phyloP scores from a whole-genome alignment of 2,329 filamentous ascomycete genomes.

The Pestalotiopsis sp. region DNA sequence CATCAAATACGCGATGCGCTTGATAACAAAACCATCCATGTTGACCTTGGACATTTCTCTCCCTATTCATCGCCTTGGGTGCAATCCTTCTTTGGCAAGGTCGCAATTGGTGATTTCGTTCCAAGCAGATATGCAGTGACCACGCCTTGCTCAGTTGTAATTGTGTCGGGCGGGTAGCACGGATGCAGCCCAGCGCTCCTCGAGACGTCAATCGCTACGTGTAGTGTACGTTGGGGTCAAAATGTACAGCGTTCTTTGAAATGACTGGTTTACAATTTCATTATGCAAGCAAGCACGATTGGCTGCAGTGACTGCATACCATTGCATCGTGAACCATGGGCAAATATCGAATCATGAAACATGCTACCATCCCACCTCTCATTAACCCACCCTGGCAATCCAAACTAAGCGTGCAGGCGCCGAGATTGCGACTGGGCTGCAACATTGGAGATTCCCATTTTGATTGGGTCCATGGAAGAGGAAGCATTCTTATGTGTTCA shows the following conservation, averaged over 20 bases:
- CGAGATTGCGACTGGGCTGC: slow-evolving; percentile 7
- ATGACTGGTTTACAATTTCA: neutral
- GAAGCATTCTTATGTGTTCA: neutral
- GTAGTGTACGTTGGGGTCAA: no score
- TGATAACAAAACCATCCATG: neutral
- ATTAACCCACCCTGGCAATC: neutral
- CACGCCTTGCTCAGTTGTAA: no score
- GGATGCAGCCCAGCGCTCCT: no score
- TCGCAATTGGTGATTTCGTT: no score
- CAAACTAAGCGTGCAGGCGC: slow-evolving; percentile 5
- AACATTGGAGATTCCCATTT: neutral
- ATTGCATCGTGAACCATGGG: slow-evolving; percentile 2
- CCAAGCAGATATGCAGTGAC: no score
- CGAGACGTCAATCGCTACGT: no score
- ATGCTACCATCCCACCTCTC: neutral
- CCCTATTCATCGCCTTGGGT: no score
- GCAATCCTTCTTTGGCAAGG: no score
- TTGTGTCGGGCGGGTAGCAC: no score
- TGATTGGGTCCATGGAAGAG: slow-evolving; percentile 5
- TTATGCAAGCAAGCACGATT: neutral
- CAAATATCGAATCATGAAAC: slow-evolving; percentile 2
- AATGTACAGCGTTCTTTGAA: no score
- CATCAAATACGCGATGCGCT: neutral
- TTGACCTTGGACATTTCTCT: no score
- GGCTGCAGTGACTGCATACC: neutral